phyloP scores from a whole-genome alignment of 2,329 filamentous ascomycete genomes.

The Alternaria viburni region DNA sequence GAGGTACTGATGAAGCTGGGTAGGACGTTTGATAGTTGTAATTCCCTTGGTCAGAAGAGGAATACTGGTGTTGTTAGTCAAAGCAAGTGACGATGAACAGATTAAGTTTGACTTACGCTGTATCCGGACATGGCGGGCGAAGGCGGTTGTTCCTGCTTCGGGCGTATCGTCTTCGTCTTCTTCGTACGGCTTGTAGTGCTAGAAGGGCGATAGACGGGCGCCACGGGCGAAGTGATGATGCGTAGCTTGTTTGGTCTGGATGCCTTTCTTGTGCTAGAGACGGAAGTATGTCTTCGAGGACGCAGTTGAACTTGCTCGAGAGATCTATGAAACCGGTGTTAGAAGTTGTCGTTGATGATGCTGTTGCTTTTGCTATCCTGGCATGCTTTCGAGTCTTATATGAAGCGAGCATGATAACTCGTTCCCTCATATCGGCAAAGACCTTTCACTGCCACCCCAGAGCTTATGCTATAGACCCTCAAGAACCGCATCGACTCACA shows the following conservation, averaged over 20 bases:
- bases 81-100: neutral
- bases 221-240: slow-evolving; percentile 13
- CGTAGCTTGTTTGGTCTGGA: slow-evolving; percentile 14
- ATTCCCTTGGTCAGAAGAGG: slow-evolving; percentile 23
- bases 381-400: slow-evolving; percentile 15
- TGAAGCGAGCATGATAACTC: neutral
- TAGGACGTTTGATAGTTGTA: slow-evolving; percentile 27
- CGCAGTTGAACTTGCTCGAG: slow-evolving; percentile 10
- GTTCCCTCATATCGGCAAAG: slow-evolving; percentile 2
- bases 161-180: slow-evolving; percentile 16
- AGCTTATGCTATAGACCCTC: slow-evolving; percentile 11
- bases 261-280: slow-evolving; percentile 2
- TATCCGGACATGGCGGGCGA: slow-evolving; percentile 36
- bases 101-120: slow-evolving; percentile 16
- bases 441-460: slow-evolving; percentile 23
- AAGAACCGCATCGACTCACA: slow-evolving; percentile 17
- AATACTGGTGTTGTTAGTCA: slow-evolving; percentile 22
- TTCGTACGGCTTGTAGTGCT: slow-evolving; percentile 11
- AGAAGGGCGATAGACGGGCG: slow-evolving; percentile 22
- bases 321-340: slow-evolving; percentile 11
- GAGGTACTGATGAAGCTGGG: slow-evolving; percentile 21
- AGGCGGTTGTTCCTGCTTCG: slow-evolving; percentile 23
- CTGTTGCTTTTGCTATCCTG: neutral
- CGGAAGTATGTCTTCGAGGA: neutral
- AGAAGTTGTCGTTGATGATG: neutral